phyloP scores from a whole-genome alignment of 2,329 filamentous ascomycete genomes.

The Xylariales sp. region DNA sequence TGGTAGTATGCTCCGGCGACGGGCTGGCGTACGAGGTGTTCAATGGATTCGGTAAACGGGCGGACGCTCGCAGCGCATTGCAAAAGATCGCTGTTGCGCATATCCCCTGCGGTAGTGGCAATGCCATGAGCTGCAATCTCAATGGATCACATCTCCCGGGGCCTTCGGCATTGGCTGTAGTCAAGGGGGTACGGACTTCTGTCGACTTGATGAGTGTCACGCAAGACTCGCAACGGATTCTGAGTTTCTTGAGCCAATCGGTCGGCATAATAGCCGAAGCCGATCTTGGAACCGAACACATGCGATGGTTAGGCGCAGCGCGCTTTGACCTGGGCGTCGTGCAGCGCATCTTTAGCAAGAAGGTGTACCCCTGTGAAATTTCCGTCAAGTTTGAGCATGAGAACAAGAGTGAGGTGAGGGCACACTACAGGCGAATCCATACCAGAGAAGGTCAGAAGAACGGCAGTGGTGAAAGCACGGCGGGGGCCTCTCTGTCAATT shows the following conservation, averaged over 20 bases:
- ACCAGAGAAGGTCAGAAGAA: constrained; percentile 43
- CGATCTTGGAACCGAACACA: constrained; percentile 88
- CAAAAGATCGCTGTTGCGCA: constrained; percentile 83
- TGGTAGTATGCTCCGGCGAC: constrained; percentile 92
- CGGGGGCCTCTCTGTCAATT: constrained; percentile 33
- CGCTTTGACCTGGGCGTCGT: constrained; percentile 89
- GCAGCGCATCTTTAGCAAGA: constrained; percentile 79
- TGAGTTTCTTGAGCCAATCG: constrained; percentile 92
- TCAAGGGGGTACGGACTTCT: constrained; percentile 87
- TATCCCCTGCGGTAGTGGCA: constrained; percentile 92
- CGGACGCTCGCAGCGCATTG: constrained; percentile 80
- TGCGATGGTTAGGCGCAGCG: constrained; percentile 91
- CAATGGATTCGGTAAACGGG: constrained; percentile 84
- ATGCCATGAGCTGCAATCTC: constrained; percentile 91
- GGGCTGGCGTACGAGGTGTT: constrained; percentile 93
- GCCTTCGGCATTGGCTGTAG: constrained; percentile 81
- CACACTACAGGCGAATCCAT: constrained; percentile 72
- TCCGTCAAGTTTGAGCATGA: constrained; percentile 85
- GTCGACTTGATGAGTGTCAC: constrained; percentile 90
- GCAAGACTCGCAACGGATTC: constrained; percentile 76
- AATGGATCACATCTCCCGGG: constrained; percentile 82
- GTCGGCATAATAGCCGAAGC: constrained; percentile 90
- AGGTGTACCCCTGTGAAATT: constrained; percentile 88
- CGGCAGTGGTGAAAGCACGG: constrained; percentile 40
- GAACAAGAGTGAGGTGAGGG: constrained; percentile 78